Evolutionary conservation across 352 stramenopile species (phyloP), one percentile per base, ranked within the genome.

Genomic region (Peronospora belbahrii): DNA sequence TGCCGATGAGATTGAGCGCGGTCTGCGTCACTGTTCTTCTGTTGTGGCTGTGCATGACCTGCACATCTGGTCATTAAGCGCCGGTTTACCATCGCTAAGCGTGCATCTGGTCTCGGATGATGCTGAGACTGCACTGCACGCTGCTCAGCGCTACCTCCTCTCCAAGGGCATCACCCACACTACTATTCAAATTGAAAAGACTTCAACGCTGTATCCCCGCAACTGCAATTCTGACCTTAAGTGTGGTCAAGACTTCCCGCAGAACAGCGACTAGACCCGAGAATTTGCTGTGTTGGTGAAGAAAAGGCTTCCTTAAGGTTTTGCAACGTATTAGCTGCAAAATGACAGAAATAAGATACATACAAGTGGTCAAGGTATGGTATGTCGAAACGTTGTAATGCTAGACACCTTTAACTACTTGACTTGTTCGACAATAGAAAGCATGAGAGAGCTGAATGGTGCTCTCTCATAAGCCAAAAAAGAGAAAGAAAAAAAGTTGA

Each of bases 41-140:
- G 93, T 99, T 3, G 56, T 76, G 6, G 79, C 97, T 45, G 87
- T 98, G 10, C 96, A 99, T 70, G 93, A 98, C 65, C 68, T 99
- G 48, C 96, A 99, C 74, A 97, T 99, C 48, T 99, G 96, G 96
- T 95, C 71, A 42, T 87, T 99, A 39, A 97, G 85, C 19, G 80
- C 95, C 7, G 92, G 93, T 0, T 55, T 90, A 23, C 74, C 75
- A 8, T 85, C 84, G 15, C 68, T 98, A 19, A 97, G 84, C 44
- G 94, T 98, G 17, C 96, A 99, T 64, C 62, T 97, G 39, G 56
- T 88, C 20, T 85, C 69, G 25, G 65, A 78, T 22, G 65, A 88
- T 25, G 61, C 71, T 3, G 77, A 89, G 44, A 65, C 68, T 28
- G 70, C 79, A 25, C 65, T 91, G 31, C 62, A 82, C 30, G 62